Percentiles rank a stretch among this genome's conserved stretches.
These are phyloP conservation scores for Ustilaginoidea virens DNA, from an alignment of 2,329 filamentous ascomycete genomes.

Conservation along the genomic window DNA sequence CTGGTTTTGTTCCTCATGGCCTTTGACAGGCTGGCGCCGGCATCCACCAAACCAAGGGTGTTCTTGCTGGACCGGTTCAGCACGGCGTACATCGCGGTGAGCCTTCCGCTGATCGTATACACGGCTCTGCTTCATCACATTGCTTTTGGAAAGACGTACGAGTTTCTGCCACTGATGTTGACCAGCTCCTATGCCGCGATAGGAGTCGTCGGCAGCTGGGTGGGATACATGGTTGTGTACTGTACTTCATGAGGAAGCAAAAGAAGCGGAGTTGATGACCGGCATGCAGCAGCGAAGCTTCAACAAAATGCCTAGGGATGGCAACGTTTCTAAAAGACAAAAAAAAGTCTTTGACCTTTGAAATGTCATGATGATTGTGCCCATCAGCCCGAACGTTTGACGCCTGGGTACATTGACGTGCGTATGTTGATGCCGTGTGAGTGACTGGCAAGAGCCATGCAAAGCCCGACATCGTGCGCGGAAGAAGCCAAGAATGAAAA, in stretches of 20 bases:
- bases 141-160: conserved; percentile 68
- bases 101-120: conserved; percentile 80
- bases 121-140: conserved; percentile 70
- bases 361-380: no score
- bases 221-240: conserved; percentile 88
- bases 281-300: neutral
- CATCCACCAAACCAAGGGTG: conserved; percentile 61
- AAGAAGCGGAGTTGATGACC: no score
- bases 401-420: no score
- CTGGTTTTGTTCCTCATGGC: conserved; percentile 69
- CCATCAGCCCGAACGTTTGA: no score
- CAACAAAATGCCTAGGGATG: no score
- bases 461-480: no score
- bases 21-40: conserved; percentile 79
- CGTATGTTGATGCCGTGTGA: no score
- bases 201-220: conserved; percentile 90
- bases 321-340: no score
- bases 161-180: conserved; percentile 94
- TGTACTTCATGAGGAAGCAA: conserved; percentile 42
- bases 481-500: no score
- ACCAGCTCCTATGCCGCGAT: conserved; percentile 88
- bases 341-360: no score
- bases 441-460: no score
- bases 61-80: conserved; percentile 88
- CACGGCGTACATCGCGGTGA: conserved; percentile 74